These are phyloP conservation scores for Allantophomopsis lycopodina DNA, from an alignment of 2,329 filamentous ascomycete genomes.

Conservation along the genomic window DNA sequence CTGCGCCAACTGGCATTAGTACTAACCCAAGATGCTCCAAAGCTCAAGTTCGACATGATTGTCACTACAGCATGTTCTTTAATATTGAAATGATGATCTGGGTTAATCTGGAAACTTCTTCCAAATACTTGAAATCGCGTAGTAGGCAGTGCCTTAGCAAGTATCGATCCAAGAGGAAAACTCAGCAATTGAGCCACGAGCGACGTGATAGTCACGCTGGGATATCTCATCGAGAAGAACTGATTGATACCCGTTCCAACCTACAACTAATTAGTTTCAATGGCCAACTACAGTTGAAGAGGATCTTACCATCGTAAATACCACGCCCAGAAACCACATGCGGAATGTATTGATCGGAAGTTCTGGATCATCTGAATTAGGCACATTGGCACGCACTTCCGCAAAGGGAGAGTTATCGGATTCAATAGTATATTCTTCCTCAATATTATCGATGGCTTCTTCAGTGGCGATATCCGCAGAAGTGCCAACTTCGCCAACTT, in stretches of 20 bases:
- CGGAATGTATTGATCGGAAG: slow-evolving; percentile 51
- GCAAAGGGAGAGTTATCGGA: slow-evolving; percentile 38
- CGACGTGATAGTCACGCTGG: slow-evolving; percentile 6
- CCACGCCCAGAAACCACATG: slow-evolving; percentile 46
- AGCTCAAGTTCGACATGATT: slow-evolving; percentile 30
- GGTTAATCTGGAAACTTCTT: slow-evolving; percentile 38
- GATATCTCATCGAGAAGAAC: slow-evolving; percentile 8
- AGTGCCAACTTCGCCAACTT: not conserved
- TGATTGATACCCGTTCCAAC: slow-evolving; percentile 4
- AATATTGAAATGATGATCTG: slow-evolving; percentile 47
- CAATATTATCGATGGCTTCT: slow-evolving; percentile 3
- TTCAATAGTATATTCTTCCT: slow-evolving; percentile 1
- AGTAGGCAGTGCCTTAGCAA: slow-evolving; percentile 23
- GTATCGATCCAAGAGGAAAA: slow-evolving; percentile 34
- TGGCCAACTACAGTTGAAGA: not conserved
- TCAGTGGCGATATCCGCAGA: slow-evolving; percentile 1
- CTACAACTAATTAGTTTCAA: not conserved
- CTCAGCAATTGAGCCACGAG: slow-evolving; percentile 8
- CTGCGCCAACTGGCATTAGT: no score
- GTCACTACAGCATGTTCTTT: slow-evolving; percentile 56
- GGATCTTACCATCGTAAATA: slow-evolving; percentile 3
- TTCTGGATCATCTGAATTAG: slow-evolving; percentile 44
- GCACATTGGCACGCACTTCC: slow-evolving; percentile 41
- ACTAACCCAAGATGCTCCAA: no score
- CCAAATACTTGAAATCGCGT: slow-evolving; percentile 28